These are phyloP conservation scores for Ophiocordyceps camponoti-rufipedis DNA, from an alignment of 2,329 filamentous ascomycete species.

Conservation along the genomic window DNA sequence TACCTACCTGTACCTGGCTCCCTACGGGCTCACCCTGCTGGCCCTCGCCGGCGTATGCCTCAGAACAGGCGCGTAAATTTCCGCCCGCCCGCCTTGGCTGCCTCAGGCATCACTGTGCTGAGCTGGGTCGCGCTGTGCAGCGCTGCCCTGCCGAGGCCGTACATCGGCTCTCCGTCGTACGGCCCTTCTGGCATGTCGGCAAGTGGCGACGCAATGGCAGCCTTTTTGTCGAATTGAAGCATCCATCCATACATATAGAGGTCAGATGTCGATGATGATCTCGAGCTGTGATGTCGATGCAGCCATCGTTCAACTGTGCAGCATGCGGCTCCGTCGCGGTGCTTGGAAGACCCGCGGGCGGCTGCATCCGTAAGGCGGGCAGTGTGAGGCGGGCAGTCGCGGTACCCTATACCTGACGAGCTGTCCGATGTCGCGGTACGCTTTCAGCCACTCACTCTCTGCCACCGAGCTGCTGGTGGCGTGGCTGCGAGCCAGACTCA, in stretches of 20 bases:
- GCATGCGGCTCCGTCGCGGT: no score
- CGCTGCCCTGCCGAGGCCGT: not conserved
- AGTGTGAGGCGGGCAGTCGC: no score
- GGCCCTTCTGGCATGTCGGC: not conserved
- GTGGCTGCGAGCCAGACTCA: not conserved
- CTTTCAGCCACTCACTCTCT: not conserved
- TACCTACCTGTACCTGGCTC: not conserved
- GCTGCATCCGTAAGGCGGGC: not conserved
- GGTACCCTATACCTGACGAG: no score
- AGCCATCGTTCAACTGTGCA: not conserved
- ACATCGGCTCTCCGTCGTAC: not conserved
- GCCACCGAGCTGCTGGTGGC: not conserved
- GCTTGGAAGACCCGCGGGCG: not conserved
- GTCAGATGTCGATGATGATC: not conserved
- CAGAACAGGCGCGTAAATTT: conserved; percentile 10
- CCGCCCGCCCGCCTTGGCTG: not conserved
- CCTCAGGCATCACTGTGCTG: conserved; percentile 1
- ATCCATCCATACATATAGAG: not conserved
- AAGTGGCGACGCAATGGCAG: not conserved
- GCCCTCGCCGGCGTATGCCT: conserved; percentile 6
- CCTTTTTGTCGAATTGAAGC: not conserved
- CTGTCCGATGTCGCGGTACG: not conserved
- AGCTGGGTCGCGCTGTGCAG: not conserved
- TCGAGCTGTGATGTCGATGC: not conserved
- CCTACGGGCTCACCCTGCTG: not conserved